Evolutionary conservation across 192 early-diverging fungal species (phyloP), one percentile per base, ranked within the genome.

Genomic region (Entomortierella beljakovae): DNA sequence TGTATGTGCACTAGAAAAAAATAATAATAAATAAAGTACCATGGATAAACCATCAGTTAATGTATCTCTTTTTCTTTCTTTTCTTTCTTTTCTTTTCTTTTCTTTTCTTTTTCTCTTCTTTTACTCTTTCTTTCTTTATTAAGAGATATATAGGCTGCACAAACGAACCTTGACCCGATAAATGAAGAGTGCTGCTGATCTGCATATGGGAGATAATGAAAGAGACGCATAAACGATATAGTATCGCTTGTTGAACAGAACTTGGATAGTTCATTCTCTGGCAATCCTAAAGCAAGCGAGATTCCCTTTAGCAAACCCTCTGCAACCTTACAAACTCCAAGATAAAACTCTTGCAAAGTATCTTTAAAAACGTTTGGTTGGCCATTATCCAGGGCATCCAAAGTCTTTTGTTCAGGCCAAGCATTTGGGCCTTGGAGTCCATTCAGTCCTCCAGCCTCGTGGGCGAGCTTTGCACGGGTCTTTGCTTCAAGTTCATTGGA

Each of bases 151-250:
- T n/a, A n/a, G n/a, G n/a, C n/a, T 8, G n/a, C 25, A 18, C 18
- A 8, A 43, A 80, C 6, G 81, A 74, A 57, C 80, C 61, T 67
- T 48, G 79, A 80, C 9, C 80, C 70, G 25, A 80, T 72, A 28
- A 60, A 64, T 3, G 61, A 34, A 10, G 71, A 57, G 68, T 56
- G 61, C n/a, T 51, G 37, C 37, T 65, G 66, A 29, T 81, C 69
- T 2, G 46, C 50, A 57, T 82, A 80, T 15, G 86, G 88, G 29
- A 83, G 84, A 55, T 90, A 90, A 48, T 80, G 72, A 64, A 91
- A 90, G 20, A 88, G 37, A 20, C 88, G 75, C 85, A 89, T 88
- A 50, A 89, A 60, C 4, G 81, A 81, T 42, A 88, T 88, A 18
- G 85, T 83, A 43, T 87, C 86, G 51, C 86, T 77, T 15, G 73